Evolutionary conservation across 257 asterid genomes (phyloP).

Genomic region (Salvia splendens): DNA sequence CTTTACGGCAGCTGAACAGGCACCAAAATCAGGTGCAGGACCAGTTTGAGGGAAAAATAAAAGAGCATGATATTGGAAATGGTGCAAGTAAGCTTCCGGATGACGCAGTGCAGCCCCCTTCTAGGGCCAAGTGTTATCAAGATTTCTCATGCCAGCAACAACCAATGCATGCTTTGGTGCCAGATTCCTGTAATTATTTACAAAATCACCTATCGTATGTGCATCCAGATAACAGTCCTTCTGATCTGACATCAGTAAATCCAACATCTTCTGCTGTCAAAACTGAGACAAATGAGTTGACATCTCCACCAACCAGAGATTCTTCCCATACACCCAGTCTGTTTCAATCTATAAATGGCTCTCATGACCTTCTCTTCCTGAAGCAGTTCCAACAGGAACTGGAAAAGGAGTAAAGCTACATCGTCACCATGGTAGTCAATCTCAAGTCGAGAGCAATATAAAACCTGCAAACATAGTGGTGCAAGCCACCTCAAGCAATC

Average conservation of each 20-base stretch:
- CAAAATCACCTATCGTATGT: conserved; percentile 40
- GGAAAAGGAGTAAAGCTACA: conserved; percentile 39
- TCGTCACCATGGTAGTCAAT: conserved; percentile 30
- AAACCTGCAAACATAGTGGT: conserved; percentile 26
- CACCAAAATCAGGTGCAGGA: conserved; percentile 46
- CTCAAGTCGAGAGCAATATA: conserved; percentile 28
- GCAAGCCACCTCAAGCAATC: conserved; percentile 43
- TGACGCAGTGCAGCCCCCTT: conserved; percentile 41
- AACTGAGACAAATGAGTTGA: conserved; percentile 47
- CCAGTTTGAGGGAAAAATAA: conserved; percentile 44
- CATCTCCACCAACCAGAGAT: conserved; percentile 51
- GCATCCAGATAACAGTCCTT: conserved; percentile 49
- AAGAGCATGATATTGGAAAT: conserved; percentile 40
- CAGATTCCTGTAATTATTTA: conserved; percentile 47
- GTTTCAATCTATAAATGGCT: conserved; percentile 41
- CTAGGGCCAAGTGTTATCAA: conserved; percentile 43
- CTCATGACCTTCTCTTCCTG: conserved; percentile 39
- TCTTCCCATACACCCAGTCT: conserved; percentile 48
- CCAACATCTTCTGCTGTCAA: conserved; percentile 47
- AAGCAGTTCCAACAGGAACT: conserved; percentile 35
- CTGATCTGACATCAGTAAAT: conserved; percentile 44
- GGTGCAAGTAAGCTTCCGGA: conserved; percentile 40
- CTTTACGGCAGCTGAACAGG: conserved; percentile 49
- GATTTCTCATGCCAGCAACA: conserved; percentile 37
- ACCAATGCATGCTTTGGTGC: conserved; percentile 36